These are phyloP conservation scores for Phoma herbarum DNA, from an alignment of 2,329 filamentous ascomycete species.

Conservation along the genomic window DNA sequence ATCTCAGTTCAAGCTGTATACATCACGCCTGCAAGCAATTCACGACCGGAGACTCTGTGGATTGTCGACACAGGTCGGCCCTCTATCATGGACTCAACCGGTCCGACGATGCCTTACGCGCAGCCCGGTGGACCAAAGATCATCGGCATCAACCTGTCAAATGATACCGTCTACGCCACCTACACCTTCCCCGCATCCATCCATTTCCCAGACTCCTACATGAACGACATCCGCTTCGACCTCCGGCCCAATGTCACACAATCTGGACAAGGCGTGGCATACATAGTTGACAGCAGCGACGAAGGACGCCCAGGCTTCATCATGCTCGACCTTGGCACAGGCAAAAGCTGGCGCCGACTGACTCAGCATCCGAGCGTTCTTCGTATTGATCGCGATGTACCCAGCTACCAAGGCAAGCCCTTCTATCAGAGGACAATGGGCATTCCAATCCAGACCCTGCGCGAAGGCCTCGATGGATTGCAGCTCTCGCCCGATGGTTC, in stretches of 20 bases:
- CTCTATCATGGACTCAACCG: slow-evolving; percentile 44
- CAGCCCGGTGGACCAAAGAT: neutral
- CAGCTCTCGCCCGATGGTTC: neutral
- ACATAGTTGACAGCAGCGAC: neutral
- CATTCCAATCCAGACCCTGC: neutral
- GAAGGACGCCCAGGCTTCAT: neutral
- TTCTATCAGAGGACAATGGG: neutral
- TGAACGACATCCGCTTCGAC: neutral
- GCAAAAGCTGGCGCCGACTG: neutral
- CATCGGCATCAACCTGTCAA: neutral
- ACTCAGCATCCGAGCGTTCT: neutral
- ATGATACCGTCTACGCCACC: neutral
- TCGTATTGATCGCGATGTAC: neutral
- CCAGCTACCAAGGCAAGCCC: neutral
- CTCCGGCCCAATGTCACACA: neutral
- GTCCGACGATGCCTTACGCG: slow-evolving; percentile 46
- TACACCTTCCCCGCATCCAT: neutral
- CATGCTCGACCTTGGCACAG: neutral
- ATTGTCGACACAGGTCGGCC: slow-evolving; percentile 60
- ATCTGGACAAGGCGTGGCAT: neutral
- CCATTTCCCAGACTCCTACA: neutral
- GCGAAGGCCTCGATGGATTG: neutral
- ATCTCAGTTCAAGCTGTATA: slow-evolving; percentile 62
- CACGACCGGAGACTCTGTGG: slow-evolving; percentile 52
- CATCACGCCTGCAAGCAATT: slow-evolving; percentile 54